Conservation (phyloP, 257 asterid genomes). For the Cinchona pubescens region DNA sequence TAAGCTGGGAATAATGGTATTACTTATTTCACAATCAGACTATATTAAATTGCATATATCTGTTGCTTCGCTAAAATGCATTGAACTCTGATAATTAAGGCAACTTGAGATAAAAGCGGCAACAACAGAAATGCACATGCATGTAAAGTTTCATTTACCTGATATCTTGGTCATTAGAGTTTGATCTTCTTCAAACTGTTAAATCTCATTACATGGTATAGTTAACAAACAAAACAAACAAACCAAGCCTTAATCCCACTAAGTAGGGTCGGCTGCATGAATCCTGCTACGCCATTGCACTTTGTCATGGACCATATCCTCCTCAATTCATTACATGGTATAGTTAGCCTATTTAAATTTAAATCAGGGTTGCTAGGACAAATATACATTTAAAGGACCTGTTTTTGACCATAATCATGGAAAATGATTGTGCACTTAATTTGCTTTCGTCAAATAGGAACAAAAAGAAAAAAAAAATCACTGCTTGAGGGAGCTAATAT, state of each 20-base stretch:
- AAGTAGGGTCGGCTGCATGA: too few species aligned
- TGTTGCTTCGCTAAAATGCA: not conserved
- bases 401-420: not conserved
- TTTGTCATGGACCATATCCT: too few species aligned
- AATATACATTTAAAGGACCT: not conserved
- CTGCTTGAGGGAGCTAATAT: too few species aligned
- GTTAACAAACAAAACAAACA: too few species aligned
- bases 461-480: not conserved
- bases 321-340: too few species aligned
- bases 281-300: too few species aligned
- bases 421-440: not conserved
- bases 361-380: too few species aligned
- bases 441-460: not conserved
- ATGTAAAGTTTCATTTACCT: not conserved
- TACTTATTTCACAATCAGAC: not conserved
- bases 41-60: not conserved
- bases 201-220: too few species aligned
- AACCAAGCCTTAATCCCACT: too few species aligned
- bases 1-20: not conserved
- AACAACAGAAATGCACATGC: too few species aligned
- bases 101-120: not conserved
- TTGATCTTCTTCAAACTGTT: not conserved
- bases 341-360: too few species aligned
- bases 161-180: not conserved
- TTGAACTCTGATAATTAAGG: not conserved